Evolutionary conservation across 257 asterid genomes (phyloP), one percentile per base, ranked within the genome.

Genomic region (Solanum piurae): DNA sequence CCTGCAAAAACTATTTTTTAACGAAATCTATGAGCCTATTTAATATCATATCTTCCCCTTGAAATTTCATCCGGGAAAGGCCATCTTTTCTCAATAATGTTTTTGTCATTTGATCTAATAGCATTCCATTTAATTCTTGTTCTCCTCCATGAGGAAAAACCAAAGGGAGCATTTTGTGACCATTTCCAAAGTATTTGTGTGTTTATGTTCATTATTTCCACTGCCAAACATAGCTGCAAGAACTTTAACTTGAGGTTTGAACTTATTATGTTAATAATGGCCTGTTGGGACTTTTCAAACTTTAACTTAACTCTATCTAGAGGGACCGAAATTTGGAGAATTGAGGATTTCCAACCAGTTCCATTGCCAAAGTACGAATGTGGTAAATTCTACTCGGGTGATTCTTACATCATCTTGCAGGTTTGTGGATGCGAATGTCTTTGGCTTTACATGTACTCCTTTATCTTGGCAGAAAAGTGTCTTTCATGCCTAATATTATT

Each of bases 291-390:
- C 73, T 55, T 86, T 42, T 86, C 69, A 58, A 12, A 23, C 77
- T 34, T 88, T 89, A 89, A 16, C 96, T 92, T 95, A 92, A 95
- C 93, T 18, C 86, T 69, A 75, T 25, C 9, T 74, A 97, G 99
- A 88, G 99, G 99, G 87, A 92, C 94, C 16, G 99, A 94, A 86
- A 94, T 94, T 73, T 94, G 98, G 98, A 93, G 98, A 90, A 93
- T 94, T 73, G 98, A 93, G 91, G 90, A 91, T 90, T 93, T 94
- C 90, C 95, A 93, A 88, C 96, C 96, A 23, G 95, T 94, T 93
- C 94, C 98, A 71, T 88, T 93, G 90, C 95, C 95, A 84, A 94
- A 94, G 89, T 58, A 93, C 9, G 95, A 94, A 83, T 89, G 91
- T 91, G 96, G 98, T 86, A 94, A 92, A 94, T 94, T 94, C 93